Base-by-base conservation (phyloP, 164 flowering plant species). In the Cinnamomum micranthum region DNA sequence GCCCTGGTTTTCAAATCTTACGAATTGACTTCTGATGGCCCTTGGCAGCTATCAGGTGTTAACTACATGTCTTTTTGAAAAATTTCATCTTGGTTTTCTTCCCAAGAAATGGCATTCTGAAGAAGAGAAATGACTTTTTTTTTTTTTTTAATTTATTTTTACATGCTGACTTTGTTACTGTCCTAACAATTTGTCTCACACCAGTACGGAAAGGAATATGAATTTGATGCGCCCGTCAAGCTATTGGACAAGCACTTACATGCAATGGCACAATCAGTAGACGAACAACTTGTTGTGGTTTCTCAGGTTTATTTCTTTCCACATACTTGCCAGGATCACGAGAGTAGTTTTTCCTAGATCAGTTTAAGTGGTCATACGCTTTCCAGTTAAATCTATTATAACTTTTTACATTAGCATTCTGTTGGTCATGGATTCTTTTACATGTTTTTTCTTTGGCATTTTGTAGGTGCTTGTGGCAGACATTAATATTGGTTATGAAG, bases 191-290 rank as follows among this genome's bases (percentile, higher is more conserved):
- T 68, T 35, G 11, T 75, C 60, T 33, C 4, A 31, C 41, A 28
- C 88, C 87, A 94, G 98, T 92, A 92, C 82, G 93, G 97, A 67
- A 91, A 94, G 79, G 95, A 90, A 17, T 90, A 91, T 69, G 93
- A 90, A 75, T 88, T 62, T 81, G 92, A 90, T 63, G 92, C 97
- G 66, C 98, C 98, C 17, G 98, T 94, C 70, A 94, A 92, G 84
- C 90, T 94, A 66, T 80, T 94, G 86, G 93, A 90, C 76, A 94
- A 94, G 79, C 91, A 83, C 67, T 73, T 90, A 82, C 89, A 94
- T 77, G 78, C 88, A 73, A 84, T 94, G 93, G 88, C 94, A 74
- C 88, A 90, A 74, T 86, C 94, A 50, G 82, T 75, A 74, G 93
- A 90, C 72, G 98, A 92, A 72, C 96, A 94, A 81, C 90, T 94